Evolutionary conservation across 2,329 filamentous ascomycete species (phyloP).

Genomic region (Dactylellina parvicollis): DNA sequence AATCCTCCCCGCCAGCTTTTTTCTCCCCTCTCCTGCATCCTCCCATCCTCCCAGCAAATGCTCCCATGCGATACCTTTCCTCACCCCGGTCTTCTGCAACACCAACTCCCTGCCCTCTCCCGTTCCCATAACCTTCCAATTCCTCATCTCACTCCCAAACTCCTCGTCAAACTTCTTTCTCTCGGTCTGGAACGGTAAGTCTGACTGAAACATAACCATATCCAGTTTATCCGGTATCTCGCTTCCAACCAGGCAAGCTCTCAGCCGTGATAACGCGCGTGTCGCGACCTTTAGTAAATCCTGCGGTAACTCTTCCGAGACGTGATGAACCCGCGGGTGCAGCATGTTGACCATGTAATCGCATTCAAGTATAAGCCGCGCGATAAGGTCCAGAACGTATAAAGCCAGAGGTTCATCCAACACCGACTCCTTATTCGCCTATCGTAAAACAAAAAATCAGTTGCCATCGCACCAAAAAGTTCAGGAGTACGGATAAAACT

Average conservation of each 20-base stretch:
- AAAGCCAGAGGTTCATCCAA: conserved; percentile 26
- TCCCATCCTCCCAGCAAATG: conserved; percentile 20
- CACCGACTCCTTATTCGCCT: not conserved
- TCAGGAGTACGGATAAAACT: not conserved
- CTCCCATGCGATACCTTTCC: conserved; percentile 19
- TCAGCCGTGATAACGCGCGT: conserved; percentile 17
- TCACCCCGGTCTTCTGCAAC: conserved; percentile 12
- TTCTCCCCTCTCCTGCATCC: not conserved
- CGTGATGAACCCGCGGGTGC: conserved; percentile 13
- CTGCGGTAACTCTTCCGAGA: conserved; percentile 22
- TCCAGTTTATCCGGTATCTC: conserved; percentile 33
- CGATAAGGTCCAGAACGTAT: conserved; percentile 16
- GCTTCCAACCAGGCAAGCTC: not conserved
- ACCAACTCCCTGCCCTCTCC: conserved; percentile 5
- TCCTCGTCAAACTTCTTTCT: conserved; percentile 18
- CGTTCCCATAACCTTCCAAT: conserved; percentile 35
- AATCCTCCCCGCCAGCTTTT: conserved; percentile 6
- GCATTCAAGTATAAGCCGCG: conserved; percentile 14
- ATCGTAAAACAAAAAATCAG: not conserved
- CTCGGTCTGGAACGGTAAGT: conserved; percentile 29
- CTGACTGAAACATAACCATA: conserved; percentile 23
- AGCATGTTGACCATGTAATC: conserved; percentile 33
- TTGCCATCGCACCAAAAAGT: not conserved
- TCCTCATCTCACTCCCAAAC: conserved; percentile 22
- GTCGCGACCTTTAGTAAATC: conserved; percentile 39